Base-by-base conservation (phyloP, 352 stramenopile genomes). In the Aphanomyces invadans region DNA sequence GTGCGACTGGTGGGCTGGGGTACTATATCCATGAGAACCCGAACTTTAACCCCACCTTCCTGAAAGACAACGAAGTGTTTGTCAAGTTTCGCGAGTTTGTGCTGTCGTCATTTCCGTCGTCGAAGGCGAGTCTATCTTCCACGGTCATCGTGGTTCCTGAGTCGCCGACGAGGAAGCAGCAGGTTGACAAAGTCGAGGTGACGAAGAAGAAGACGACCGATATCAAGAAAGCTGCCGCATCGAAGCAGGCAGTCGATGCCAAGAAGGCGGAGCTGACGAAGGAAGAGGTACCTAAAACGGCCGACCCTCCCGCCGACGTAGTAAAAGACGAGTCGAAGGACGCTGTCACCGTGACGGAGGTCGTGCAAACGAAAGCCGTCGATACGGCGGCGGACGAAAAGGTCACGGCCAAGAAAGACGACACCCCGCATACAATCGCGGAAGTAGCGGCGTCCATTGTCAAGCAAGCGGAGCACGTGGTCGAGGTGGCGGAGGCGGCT, bases 11-110 rank as follows among this genome's bases (percentile, higher is more conserved):
- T 2, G 82, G 72, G 25, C 75, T 72, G 10, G 79, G 77, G 0
- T 74, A 88, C 65, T 92, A 91, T 66, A 70, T 90, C 23, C 83
- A 84, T 55, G 74, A 89, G 71, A 88, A 92, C 71, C 84, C 82
- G 36, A 56, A 86, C 44, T 92, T 83, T 79, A 92, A 92, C 70
- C 84, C 84, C 25, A 71, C 76, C 23, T 36, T 72, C 45, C 69
- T 92, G 38, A 74, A 75, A 39, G 74, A 81, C 36, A 78, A 92
- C 63, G 72, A 74, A 39, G 78, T 79, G 29, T 92, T 82, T 79
- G 71, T 87, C 57, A 78, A 81, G 68, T 90, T 92, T 73, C 83
- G 83, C 25, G 78, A 88, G 66, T 63, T 89, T 39, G 80, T 88
- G 68, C 77, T 92, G 48, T 31, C 55, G 21, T 42, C 29, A 10